phyloP scores from a whole-genome alignment of 441 rosid genomes.

The Iberis amara region DNA sequence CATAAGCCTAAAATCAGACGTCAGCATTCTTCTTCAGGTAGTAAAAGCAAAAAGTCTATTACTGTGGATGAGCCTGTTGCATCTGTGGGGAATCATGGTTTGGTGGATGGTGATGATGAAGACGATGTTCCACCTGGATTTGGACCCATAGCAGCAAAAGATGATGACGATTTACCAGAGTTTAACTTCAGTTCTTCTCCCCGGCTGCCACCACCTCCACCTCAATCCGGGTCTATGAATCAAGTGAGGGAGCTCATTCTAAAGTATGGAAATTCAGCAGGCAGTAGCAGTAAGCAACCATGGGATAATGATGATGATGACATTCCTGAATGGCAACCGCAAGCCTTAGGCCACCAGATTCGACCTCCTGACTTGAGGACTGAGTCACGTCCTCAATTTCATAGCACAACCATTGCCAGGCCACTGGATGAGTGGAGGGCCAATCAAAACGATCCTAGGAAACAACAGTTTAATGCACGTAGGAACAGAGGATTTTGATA shows the following conservation, averaged over 20 bases:
- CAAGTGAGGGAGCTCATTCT: constrained; percentile 74
- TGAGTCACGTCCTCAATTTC: constrained; percentile 29
- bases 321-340: constrained; percentile 83
- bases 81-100: constrained; percentile 7
- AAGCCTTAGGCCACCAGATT: constrained; percentile 24
- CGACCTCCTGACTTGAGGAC: constrained; percentile 20
- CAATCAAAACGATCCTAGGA: constrained; percentile 9
- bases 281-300: constrained; percentile 22
- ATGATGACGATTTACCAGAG: constrained; percentile 84
- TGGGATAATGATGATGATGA: constrained; percentile 65
- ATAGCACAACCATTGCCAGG: constrained; percentile 15
- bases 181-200: constrained; percentile 38
- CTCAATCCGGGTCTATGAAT: constrained; percentile 23
- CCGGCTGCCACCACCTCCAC: neutral
- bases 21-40: constrained; percentile 31
- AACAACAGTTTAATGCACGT: constrained; percentile 24
- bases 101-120: constrained; percentile 39
- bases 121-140: constrained; percentile 89
- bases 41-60: constrained; percentile 34
- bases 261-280: constrained; percentile 65
- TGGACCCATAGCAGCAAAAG: constrained; percentile 51
- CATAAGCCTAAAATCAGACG: constrained; percentile 32
- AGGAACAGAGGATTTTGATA: constrained; percentile 52
- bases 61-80: constrained; percentile 5
- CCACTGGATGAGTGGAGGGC: constrained; percentile 16